Percentiles rank a stretch among this genome's conserved stretches.
Evolutionary conservation across 2,329 filamentous ascomycete species (phyloP).

Genomic region (Stachybotrys elegans): DNA sequence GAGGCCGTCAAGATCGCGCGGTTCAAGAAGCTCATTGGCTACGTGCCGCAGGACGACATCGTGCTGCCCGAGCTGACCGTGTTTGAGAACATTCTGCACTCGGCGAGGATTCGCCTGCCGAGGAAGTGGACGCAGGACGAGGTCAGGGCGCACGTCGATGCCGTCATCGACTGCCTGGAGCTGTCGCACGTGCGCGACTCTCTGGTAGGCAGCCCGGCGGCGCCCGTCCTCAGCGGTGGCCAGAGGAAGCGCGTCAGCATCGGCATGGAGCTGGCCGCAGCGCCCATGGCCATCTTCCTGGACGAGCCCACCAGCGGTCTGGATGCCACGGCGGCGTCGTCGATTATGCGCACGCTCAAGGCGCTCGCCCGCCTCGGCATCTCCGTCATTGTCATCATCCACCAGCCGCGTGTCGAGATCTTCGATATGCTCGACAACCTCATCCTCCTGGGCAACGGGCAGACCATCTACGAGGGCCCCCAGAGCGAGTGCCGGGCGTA

Average conservation of each 20-base stretch:
- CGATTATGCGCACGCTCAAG: conserved; percentile 50
- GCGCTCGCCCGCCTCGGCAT: conserved; percentile 50
- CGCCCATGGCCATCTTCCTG: conserved; percentile 50
- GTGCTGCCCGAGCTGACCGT: conserved; percentile 56
- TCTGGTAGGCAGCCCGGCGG: conserved; percentile 44
- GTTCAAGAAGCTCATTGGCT: conserved; percentile 57
- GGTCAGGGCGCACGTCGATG: conserved; percentile 48
- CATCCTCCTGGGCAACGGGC: conserved; percentile 49
- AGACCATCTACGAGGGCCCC: conserved; percentile 49
- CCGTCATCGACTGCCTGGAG: conserved; percentile 49
- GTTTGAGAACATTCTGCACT: conserved; percentile 57
- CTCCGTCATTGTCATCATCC: conserved; percentile 54
- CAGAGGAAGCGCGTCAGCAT: conserved; percentile 56
- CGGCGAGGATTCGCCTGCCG: conserved; percentile 49
- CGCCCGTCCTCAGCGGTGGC: conserved; percentile 50
- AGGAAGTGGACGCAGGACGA: conserved; percentile 43
- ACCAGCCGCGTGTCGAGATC: conserved; percentile 55
- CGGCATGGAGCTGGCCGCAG: conserved; percentile 52
- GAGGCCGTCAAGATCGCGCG: conserved; percentile 38
- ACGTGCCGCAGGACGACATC: conserved; percentile 58
- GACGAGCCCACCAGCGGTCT: conserved; percentile 50
- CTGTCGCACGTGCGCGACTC: conserved; percentile 47
- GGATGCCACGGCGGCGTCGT: conserved; percentile 50
- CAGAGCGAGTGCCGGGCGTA: conserved; percentile 38
- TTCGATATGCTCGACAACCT: conserved; percentile 53